A percentile compares a stretch with the other conserved stretches of the same genome.
Conservation (phyloP, 2,329 filamentous ascomycete species). For the Orbilia quercus region DNA sequence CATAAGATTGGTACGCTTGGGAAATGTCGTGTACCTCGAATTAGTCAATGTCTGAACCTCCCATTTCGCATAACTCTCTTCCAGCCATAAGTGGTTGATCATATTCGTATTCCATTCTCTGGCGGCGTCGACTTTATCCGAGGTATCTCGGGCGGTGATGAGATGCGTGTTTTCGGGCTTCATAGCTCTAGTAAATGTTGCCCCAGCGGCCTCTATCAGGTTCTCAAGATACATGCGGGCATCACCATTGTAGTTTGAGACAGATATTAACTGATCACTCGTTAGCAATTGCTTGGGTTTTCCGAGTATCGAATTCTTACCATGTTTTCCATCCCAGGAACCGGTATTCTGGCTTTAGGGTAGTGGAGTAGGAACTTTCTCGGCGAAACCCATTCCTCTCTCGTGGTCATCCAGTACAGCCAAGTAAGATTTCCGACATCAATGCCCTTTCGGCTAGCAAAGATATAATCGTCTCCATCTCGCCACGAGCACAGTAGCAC, state of each 20-base stretch:
- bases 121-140: slow-evolving; percentile 93
- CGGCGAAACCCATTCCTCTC: slow-evolving; percentile 88
- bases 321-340: slow-evolving; percentile 78
- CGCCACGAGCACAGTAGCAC: slow-evolving; percentile 90
- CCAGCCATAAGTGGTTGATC: slow-evolving; percentile 95
- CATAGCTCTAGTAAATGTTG: slow-evolving; percentile 92
- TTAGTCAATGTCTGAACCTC: slow-evolving; percentile 77
- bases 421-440: slow-evolving; percentile 92
- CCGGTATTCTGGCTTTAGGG: slow-evolving; percentile 78
- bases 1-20: slow-evolving; percentile 86
- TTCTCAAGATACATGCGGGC: slow-evolving; percentile 94
- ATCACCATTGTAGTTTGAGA: slow-evolving; percentile 97
- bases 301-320: slow-evolving; percentile 33
- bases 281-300: slow-evolving; percentile 5
- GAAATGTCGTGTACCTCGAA: slow-evolving; percentile 84
- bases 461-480: slow-evolving; percentile 80
- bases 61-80: slow-evolving; percentile 95
- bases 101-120: slow-evolving; percentile 91
- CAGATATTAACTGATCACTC: slow-evolving; percentile 75
- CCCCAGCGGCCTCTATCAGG: slow-evolving; percentile 83
- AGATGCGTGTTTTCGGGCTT: slow-evolving; percentile 95
- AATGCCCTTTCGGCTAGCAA: slow-evolving; percentile 79
- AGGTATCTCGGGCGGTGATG: slow-evolving; percentile 84
- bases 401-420: slow-evolving; percentile 91
- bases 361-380: slow-evolving; percentile 87